phyloP scores from a whole-genome alignment of 2,329 filamentous ascomycete genomes.

The Fusarium siculi region DNA sequence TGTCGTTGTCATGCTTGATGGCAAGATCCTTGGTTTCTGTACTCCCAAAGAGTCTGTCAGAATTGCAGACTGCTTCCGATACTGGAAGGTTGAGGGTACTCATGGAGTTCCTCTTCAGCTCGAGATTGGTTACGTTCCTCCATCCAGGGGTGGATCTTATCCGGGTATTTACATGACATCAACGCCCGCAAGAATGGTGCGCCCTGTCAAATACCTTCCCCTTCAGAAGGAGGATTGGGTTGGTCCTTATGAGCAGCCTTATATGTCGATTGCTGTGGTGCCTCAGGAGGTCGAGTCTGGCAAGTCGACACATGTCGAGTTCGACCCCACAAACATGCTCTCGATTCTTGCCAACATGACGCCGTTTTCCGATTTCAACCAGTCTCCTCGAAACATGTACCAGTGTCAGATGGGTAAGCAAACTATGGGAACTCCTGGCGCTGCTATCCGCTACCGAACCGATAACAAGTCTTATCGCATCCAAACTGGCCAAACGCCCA shows the following conservation, averaged over 20 bases:
- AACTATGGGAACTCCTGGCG: slow-evolving; percentile 96
- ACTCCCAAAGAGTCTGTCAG: slow-evolving; percentile 82
- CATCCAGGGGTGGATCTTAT: slow-evolving; percentile 91
- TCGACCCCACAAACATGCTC: slow-evolving; percentile 93
- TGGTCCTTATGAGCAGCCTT: slow-evolving; percentile 94
- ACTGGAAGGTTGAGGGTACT: slow-evolving; percentile 93
- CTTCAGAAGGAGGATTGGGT: slow-evolving; percentile 88
- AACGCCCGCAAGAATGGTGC: slow-evolving; percentile 84
- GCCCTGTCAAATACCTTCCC: slow-evolving; percentile 91
- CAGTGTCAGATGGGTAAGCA: slow-evolving; percentile 99
- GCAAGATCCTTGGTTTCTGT: slow-evolving; percentile 90
- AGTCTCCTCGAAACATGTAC: slow-evolving; percentile 99
- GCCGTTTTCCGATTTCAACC: slow-evolving; percentile 98
- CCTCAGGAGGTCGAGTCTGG: slow-evolving; percentile 88
- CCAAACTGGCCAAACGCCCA: slow-evolving; percentile 94
- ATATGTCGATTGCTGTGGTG: slow-evolving; percentile 97
- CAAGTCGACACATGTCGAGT: slow-evolving; percentile 92
- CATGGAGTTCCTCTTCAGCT: slow-evolving; percentile 84
- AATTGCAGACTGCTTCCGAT: slow-evolving; percentile 86
- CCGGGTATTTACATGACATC: slow-evolving; percentile 96
- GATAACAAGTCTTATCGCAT: slow-evolving; percentile 97
- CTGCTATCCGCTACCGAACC: slow-evolving; percentile 84
- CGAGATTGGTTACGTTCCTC: slow-evolving; percentile 91
- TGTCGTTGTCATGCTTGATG: slow-evolving; percentile 90
- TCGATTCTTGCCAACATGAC: slow-evolving; percentile 99